Conservation (phyloP, 2,329 filamentous ascomycete genomes). For the Penicillium sp. region DNA sequence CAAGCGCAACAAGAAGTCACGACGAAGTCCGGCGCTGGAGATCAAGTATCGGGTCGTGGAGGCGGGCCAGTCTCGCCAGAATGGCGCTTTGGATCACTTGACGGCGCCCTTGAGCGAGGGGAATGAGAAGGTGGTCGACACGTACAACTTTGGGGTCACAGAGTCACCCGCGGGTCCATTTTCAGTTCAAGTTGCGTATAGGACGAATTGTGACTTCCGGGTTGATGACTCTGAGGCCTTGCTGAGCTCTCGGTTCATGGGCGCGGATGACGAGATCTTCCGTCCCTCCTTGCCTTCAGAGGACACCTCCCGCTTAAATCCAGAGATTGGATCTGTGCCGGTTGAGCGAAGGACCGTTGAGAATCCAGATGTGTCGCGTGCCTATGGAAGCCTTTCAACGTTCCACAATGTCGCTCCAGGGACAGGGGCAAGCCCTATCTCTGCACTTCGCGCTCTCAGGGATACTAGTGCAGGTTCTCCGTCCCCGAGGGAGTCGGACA, state of each 20-base stretch:
- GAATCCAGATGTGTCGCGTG: conserved; percentile 68
- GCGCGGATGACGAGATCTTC: conserved; percentile 84
- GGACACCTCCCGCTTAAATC: conserved; percentile 33
- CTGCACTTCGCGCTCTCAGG: conserved; percentile 73
- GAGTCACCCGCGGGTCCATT: conserved; percentile 86
- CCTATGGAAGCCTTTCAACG: conserved; percentile 86
- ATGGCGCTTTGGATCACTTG: conserved; percentile 67
- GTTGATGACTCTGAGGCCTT: conserved; percentile 90
- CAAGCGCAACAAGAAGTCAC: conserved; percentile 71
- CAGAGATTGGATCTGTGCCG: conserved; percentile 75
- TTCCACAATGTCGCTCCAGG: conserved; percentile 77
- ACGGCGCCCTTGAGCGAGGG: conserved; percentile 69
- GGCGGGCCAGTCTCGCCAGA: conserved; percentile 53
- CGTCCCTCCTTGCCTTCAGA: conserved; percentile 71
- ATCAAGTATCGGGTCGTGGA: conserved; percentile 79
- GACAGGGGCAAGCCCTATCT: conserved; percentile 81
- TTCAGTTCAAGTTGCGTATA: conserved; percentile 78
- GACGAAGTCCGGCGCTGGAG: conserved; percentile 64
- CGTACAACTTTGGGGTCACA: conserved; percentile 78
- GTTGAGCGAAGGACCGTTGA: conserved; percentile 55
- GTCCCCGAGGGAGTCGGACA: conserved; percentile 54
- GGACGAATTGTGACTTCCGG: conserved; percentile 85
- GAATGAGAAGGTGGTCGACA: conserved; percentile 66
- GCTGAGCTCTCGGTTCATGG: conserved; percentile 90
- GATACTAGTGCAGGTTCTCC: conserved; percentile 51